phyloP scores from a whole-genome alignment of 345 rosid species.

The Salix arbutifolia region DNA sequence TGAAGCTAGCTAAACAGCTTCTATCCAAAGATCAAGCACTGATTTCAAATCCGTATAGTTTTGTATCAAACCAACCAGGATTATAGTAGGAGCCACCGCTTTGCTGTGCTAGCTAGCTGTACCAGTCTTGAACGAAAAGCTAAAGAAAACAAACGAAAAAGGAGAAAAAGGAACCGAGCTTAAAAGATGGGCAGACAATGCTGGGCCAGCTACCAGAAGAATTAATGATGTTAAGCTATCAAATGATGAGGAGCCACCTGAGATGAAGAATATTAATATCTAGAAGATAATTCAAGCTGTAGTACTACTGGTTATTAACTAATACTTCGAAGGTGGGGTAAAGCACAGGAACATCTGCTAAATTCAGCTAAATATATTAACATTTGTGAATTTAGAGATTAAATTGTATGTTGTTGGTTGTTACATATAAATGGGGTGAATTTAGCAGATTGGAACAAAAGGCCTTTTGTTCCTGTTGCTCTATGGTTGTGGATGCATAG shows the following conservation, averaged over 20 bases:
- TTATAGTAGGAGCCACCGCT: constrained; percentile 20
- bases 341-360: constrained; percentile 57
- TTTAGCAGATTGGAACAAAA: constrained; percentile 29
- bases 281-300: neutral
- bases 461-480: constrained; percentile 43
- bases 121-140: constrained; percentile 32
- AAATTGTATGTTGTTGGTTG: neutral
- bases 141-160: constrained; percentile 24
- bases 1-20: neutral
- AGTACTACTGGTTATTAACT: neutral
- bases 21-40: neutral
- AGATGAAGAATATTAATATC: neutral
- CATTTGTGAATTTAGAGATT: neutral
- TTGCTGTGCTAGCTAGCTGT: constrained; percentile 39
- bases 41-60: neutral
- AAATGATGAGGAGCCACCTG: constrained; percentile 32
- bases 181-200: constrained; percentile 28
- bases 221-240: constrained; percentile 34
- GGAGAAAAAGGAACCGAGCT: constrained; percentile 20
- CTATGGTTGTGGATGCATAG: neutral
- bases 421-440: constrained; percentile 25
- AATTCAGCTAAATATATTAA: constrained; percentile 30
- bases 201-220: constrained; percentile 42
- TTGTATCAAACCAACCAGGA: constrained; percentile 6
- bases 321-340: constrained; percentile 10